Percentiles rank a stretch among this genome's conserved stretches.
phyloP scores from a whole-genome alignment of 2,329 filamentous ascomycete species.

The Uncinocarpus reesii region DNA sequence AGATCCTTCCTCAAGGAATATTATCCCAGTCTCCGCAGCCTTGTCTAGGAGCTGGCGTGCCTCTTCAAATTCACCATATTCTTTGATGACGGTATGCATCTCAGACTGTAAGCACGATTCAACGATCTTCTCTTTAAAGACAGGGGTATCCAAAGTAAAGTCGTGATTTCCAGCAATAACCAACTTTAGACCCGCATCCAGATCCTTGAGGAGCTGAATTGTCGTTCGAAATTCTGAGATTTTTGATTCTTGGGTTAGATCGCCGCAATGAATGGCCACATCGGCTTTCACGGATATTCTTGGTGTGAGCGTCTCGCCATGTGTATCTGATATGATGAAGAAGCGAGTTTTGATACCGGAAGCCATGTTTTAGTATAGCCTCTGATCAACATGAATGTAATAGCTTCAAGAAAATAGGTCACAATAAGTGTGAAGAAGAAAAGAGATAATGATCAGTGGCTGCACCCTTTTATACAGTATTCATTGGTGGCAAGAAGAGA shows the following conservation, averaged over 20 bases:
- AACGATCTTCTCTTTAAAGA: slow-evolving; percentile 29
- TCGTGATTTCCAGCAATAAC: slow-evolving; percentile 50
- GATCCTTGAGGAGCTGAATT: slow-evolving; percentile 29
- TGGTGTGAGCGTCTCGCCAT: slow-evolving; percentile 23
- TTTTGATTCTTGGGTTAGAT: slow-evolving; percentile 39
- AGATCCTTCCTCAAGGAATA: slow-evolving; percentile 43
- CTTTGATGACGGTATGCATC: slow-evolving; percentile 21
- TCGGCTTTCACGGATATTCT: slow-evolving; percentile 31
- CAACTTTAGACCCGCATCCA: slow-evolving; percentile 45
- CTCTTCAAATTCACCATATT: slow-evolving; percentile 36
- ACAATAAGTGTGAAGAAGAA: too few species aligned
- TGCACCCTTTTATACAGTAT: too few species aligned
- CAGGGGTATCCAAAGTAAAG: slow-evolving; percentile 32
- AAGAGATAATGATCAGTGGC: too few species aligned
- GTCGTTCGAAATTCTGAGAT: slow-evolving; percentile 32
- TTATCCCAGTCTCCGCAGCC: slow-evolving; percentile 33
- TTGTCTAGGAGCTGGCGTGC: slow-evolving; percentile 33
- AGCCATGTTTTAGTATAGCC: too few species aligned
- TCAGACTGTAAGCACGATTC: slow-evolving; percentile 24
- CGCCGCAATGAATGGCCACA: slow-evolving; percentile 43
- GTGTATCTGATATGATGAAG: slow-evolving; percentile 41
- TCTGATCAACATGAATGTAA: too few species aligned
- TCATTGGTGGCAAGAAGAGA: too few species aligned
- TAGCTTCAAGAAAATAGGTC: too few species aligned
- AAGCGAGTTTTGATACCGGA: slow-evolving; percentile 32